Evolutionary conservation across 2,329 filamentous ascomycete genomes (phyloP), one percentile per base, ranked within the genome.

Genomic region (Penicillium griseofulvum): DNA sequence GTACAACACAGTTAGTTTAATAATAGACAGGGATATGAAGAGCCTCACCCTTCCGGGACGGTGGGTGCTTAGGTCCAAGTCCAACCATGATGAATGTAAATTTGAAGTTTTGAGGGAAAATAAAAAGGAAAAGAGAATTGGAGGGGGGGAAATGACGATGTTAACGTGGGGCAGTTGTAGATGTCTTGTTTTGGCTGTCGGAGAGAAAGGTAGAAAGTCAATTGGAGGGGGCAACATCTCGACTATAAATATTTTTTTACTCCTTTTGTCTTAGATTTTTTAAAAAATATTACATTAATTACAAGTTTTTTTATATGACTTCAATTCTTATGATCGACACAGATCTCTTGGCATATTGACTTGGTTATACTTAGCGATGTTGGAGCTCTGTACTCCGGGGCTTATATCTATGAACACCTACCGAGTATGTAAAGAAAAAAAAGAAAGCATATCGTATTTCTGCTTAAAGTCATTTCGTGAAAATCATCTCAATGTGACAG

Each of bases 1-100:
- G 58, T 39, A 26, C 26, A 19, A 51, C 28, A 46, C 34, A 16
- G 42, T 62, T 50, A 58, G 43, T 36, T 49, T 44, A 11, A 46
- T 45, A 14, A 37, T 39, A 55, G 59, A 55, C 43, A 50, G 49
- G 43, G 43, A 36, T 47, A 39, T 58, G 60, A 37, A 41, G 56
- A 55, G 66, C 82, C 85, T 74, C 83, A 89, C 89, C 89, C 83
- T 89, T 90, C 69, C 87, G 85, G 76, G 85, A 87, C 39, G 85
- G 86, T 60, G 81, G 80, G 69, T 80, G 82, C 72, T 83, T 85
- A 61, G 86, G 83, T 70, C 84, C 83, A 58, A 86, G 66, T 67
- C 83, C 82, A 64, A 87, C 84, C 86, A 88, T 88, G 47, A 68
- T 81, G 74, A 67, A 68, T 52, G 17, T 28, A 33, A 51, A 22